Base-by-base conservation (phyloP, 768 basidiomycete species). In the Collybiopsis confluens region DNA sequence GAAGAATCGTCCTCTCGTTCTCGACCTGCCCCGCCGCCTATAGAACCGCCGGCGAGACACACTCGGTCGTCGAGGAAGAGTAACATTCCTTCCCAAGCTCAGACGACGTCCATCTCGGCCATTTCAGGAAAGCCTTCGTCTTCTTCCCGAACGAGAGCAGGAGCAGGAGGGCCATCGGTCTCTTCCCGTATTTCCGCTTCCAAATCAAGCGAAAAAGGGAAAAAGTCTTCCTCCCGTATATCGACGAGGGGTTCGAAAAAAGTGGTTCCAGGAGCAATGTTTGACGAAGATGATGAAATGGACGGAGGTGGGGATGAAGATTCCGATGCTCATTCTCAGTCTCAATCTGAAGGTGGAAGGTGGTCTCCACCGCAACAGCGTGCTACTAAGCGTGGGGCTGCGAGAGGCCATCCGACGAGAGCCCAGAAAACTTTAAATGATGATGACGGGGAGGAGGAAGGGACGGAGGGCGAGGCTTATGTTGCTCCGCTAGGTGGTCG, bases 231-330 rank as follows among this genome's bases (percentile, higher is more conserved):
- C n/a, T n/a, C n/a, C 24, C 38, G 36, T 11, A 51, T 37, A 7
- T 21, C 21, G 24, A 27, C 50, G 21, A 52, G 18, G 38, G 9
- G 27, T 27, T 18, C 23, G 11, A 52, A 52, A 42, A 48, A 48
- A 24, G 21, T 21, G 15, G 50, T 52, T 11, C 50, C 50, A 41
- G 50, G 50, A 9, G 50, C 35, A 20, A 52, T 52, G 50, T 52
- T 10, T 26, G 48, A 50, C n/a, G 50, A 52, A 1, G 50, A 52
- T 1, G 50, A 43, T 30, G 50, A 52, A 20, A 37, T 26, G 1
- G 49, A 51, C 3, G 24, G 27, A 3, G 28, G n/a, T n/a, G n/a
- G n/a, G n/a, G n/a, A n/a, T n/a, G n/a, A 33, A 33, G 30, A 33
- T 5, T 33, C 30, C 13, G 30, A 33, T 33, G 30, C 30, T 6